Evolutionary conservation across 1,139 yeast species (phyloP), one percentile per base, ranked within the genome.

Genomic region (Taphrina communis): DNA sequence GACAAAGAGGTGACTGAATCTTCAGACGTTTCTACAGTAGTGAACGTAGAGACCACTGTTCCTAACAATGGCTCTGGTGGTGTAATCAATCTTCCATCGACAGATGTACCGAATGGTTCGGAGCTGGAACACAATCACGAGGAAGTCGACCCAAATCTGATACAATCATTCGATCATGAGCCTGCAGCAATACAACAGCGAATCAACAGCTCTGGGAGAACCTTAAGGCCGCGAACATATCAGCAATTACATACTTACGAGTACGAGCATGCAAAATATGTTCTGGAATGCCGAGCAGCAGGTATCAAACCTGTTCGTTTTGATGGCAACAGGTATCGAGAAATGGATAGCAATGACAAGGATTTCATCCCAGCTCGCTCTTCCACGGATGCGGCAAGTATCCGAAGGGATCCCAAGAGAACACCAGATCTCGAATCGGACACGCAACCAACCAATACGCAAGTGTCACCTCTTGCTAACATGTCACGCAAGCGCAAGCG

Each of bases 241-340:
- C 55, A 46, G 17, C 67, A 63, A 44, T 39, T 63, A 39, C 59
- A 63, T 36, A 56, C 67, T 4, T 63, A 53, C 38, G 59, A 56
- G 7, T 63, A 63, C 39, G 67, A 63, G 36, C 59, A 53, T 36
- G 67, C 67, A 6, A 56, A 63, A 19, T 57, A 63, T 44, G 67
- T 57, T n/a, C 42, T 56, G 42, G 67, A 63, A 48, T 63, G 59
- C 19, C 55, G 44, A 4, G 67, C 67, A 12, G 67, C 67, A 9
- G 67, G 67, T n/a, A 53, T 63, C 36, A 42, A 55, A 38, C 67
- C 67, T 9, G 59, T 63, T 19, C 56, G 61, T 4, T 63, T 63
- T 38, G 52, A 57, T 53, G 67, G 67, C 14, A 55, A 35, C 55
- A 46, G 21, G 19, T 63, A 25, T 63, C 51, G 61, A 14, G 66